Evolutionary conservation across 78 protist species (phyloP), one percentile per base, ranked within the genome.

Genomic region (Chrysochromulina parva): DNA sequence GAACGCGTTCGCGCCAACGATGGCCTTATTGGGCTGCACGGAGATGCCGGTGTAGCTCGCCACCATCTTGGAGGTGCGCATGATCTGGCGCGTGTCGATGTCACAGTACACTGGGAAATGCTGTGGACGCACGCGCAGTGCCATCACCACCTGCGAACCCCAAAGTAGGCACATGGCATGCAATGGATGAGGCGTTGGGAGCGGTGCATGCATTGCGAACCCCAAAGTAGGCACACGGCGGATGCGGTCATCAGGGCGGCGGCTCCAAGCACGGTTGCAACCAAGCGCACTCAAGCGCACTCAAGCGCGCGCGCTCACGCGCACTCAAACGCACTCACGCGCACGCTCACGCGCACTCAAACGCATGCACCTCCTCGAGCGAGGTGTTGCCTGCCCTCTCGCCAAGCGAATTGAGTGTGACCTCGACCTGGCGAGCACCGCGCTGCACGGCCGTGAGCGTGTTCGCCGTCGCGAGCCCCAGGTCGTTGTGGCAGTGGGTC

Each of bases 401-500:
- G 24, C 95, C 95, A 20, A 94, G 92, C 9, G 94, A 93, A 66
- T 94, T 94, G 69, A 94, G 90, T 11, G 95, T 94, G 62, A 94
- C 95, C 57, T 93, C 92, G 5, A 90, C 93, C 90, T 48, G 82
- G 13, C 82, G 48, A 14, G 92, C 91, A 5, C 95, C 95, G 3
- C 7, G 6, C 65, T 22, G 14, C 14, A 78, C 62, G 1, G 94
- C 95, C 16, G 93, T 91, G 60, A 94, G 92, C 67, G 95, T 86
- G 92, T 94, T 94, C 11, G 95, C 95, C 5, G 93, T 91, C 22
- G 95, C 95, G 16, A 94, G 74, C 7, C 96, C 96, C 5, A 94
- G 86, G 91, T 94, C 96, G 59, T 94, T 92, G 93, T 94, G 96
- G 89, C 96, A 94, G 92, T 94, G 96, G 7, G 96, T 92, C 38